Conservation (phyloP, 2,329 filamentous ascomycete species). For the Zymoseptoria tritici region DNA sequence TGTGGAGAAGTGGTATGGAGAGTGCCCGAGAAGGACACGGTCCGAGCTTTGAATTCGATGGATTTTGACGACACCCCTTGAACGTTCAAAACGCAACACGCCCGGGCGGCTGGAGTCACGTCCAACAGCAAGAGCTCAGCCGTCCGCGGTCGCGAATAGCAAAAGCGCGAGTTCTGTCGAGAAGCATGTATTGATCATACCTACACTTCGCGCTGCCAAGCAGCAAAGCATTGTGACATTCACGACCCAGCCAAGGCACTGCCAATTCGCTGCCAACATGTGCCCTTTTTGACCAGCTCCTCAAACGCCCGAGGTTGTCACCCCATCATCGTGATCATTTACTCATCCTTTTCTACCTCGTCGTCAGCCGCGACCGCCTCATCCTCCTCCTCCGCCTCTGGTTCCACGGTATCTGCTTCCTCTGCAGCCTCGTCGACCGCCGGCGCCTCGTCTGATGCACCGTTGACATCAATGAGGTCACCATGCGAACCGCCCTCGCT, state of each 20-base stretch:
- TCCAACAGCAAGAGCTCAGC: neutral
- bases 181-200: neutral
- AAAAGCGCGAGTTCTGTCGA: neutral
- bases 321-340: neutral
- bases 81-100: no score
- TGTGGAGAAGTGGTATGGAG: neutral
- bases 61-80: no score
- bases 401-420: constrained; percentile 10
- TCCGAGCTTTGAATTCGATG: neutral
- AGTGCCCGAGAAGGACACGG: neutral
- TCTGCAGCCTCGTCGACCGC: constrained; percentile 8
- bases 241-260: neutral
- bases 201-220: neutral
- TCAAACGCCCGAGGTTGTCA: neutral
- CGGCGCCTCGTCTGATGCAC: constrained; percentile 19
- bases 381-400: constrained; percentile 9
- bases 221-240: neutral
- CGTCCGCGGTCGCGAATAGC: neutral
- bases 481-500: constrained; percentile 52
- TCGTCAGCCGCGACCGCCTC: constrained; percentile 10
- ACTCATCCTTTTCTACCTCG: neutral
- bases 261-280: neutral
- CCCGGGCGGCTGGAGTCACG: no score
- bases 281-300: neutral
- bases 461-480: constrained; percentile 35